Base-by-base conservation (phyloP, 2,329 filamentous ascomycete species). In the Monosporascus sp. region DNA sequence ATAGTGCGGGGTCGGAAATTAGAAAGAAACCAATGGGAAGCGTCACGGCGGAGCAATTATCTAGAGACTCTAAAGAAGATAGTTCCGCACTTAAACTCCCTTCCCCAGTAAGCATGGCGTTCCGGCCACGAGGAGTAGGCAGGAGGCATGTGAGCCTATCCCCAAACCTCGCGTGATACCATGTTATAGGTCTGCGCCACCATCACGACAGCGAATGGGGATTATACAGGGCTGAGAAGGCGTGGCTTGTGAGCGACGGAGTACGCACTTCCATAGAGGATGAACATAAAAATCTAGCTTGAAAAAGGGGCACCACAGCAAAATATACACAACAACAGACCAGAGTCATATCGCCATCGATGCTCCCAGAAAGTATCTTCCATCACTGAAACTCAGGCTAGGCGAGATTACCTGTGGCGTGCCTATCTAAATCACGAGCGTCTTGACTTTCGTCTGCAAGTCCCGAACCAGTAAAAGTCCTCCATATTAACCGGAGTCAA, bases 401-500 rank as follows among this genome's bases (percentile, higher is more conserved):
- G 46, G 31, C 11, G 36, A 55, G 51, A 51, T 35, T 45, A 22
- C 37, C 15, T 22, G 25, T 18, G 20, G 25, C 22, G 22, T 48
- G 25, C 20, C 43, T 56, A 47, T 38, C 49, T 47, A 51, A 49
- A 35, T 27, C 20, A 37, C 31, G 14, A 46, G n/a, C 48, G 36
- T 31, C 43, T 52, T 43, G 31, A 50, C 41, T 27, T 50, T 43
- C 36, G 27, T 50, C 22, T 44, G 39, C 57, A 62, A 64, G 55
- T 65, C 62, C 60, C 59, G 60, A 59, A 50, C 49, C 49, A 60
- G 62, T 54, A 57, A 52, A 48, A 35, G 25, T 56, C 59, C 53
- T 59, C 57, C 55, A 65, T 58, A 68, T 67, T 65, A 68, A 50
- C 60, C 59, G 60, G 62, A 56, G 63, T 65, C 57, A 59, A 60